Percentiles rank a stretch among this genome's conserved stretches.
Evolutionary conservation across 2,329 filamentous ascomycete genomes (phyloP).

Genomic region (Ceratocystis harringtonii): DNA sequence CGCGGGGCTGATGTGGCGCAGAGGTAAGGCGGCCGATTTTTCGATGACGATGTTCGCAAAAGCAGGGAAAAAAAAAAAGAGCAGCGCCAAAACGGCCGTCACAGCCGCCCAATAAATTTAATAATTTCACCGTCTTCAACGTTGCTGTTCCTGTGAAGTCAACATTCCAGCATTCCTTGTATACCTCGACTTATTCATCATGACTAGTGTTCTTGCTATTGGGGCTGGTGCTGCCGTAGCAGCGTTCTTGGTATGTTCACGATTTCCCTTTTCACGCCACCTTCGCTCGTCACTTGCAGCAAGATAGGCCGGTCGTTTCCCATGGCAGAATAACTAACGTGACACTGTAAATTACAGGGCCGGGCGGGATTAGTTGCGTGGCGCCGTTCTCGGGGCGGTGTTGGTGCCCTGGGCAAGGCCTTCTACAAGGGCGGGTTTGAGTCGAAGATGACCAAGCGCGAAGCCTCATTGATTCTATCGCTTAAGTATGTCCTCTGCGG

Average conservation of each 20-base stretch:
- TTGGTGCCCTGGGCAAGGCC: conserved; percentile 69
- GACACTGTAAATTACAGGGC: conserved; percentile 41
- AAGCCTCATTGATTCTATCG: conserved; percentile 80
- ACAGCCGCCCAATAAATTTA: neutral
- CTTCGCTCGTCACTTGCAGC: neutral
- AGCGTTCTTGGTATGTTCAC: conserved; percentile 36
- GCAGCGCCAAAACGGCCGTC: neutral
- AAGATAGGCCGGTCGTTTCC: no score
- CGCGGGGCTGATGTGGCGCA: neutral
- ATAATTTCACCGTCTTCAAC: neutral
- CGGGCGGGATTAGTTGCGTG: conserved; percentile 83
- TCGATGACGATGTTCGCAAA: conserved; percentile 14
- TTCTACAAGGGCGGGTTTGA: conserved; percentile 99
- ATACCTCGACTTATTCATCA: conserved; percentile 18
- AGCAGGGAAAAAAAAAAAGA: neutral
- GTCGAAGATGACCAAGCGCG: conserved; percentile 78
- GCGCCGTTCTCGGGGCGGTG: conserved; percentile 62
- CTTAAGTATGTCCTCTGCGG: conserved; percentile 50
- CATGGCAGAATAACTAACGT: no score
- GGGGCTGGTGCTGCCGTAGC: conserved; percentile 36
- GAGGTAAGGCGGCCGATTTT: neutral
- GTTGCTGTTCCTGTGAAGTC: neutral
- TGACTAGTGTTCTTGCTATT: conserved; percentile 32
- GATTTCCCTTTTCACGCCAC: conserved; percentile 16
- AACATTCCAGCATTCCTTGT: neutral